Conservation (phyloP, 75 land plant species). For the Pinus tabuliformis region DNA sequence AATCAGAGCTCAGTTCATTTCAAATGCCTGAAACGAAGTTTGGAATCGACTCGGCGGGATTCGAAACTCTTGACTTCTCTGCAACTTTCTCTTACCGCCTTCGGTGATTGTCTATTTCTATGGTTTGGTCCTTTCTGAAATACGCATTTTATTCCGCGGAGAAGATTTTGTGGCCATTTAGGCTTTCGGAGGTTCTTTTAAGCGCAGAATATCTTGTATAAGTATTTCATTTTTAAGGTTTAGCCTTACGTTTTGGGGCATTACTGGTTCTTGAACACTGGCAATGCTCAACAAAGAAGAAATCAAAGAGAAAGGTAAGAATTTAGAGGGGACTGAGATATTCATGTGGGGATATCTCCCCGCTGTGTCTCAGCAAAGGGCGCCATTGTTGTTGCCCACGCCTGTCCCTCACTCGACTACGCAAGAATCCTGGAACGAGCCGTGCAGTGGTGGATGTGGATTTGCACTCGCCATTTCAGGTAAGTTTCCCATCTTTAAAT, state of each 20-base stretch:
- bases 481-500: slow-evolving; percentile 8
- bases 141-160: not conserved
- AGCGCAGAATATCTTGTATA: not conserved
- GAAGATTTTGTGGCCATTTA: not conserved
- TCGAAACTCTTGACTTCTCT: not conserved
- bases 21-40: not conserved
- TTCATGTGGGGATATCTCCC: slow-evolving; percentile 98
- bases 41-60: not conserved
- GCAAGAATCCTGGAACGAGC: slow-evolving; percentile 53
- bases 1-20: not conserved
- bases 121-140: not conserved
- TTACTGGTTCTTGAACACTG: not conserved
- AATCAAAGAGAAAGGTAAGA: slow-evolving; percentile 14
- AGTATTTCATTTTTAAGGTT: not conserved
- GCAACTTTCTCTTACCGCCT: too few relatives aligned
- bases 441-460: slow-evolving; percentile 96
- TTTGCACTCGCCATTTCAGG: slow-evolving; percentile 96
- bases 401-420: slow-evolving; percentile 40
- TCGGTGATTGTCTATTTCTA: not conserved
- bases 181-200: not conserved
- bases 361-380: slow-evolving; percentile 79
- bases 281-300: slow-evolving; percentile 14
- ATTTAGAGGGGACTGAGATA: slow-evolving; percentile 31
- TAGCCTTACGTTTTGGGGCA: not conserved
- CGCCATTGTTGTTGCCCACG: slow-evolving; percentile 69